These are phyloP conservation scores for Cordyceps militaris DNA, from an alignment of 2,329 filamentous ascomycete species.

Conservation along the genomic window DNA sequence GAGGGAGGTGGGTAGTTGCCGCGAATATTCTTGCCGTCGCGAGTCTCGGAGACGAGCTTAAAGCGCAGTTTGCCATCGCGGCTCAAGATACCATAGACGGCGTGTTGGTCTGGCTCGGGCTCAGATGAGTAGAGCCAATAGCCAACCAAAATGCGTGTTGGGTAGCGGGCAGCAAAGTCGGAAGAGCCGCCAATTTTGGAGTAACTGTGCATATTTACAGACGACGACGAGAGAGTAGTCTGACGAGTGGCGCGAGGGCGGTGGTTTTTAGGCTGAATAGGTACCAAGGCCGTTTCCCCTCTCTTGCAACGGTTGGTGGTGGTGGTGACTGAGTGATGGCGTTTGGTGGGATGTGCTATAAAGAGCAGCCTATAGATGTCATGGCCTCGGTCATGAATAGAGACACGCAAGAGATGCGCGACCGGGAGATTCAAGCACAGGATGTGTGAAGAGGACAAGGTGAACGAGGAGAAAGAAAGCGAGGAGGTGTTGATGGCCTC, in stretches of 20 bases:
- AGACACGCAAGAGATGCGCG: not conserved
- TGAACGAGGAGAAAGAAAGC: not conserved
- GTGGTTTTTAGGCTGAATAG: not conserved
- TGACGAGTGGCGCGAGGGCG: not conserved
- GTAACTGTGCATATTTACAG: conserved; percentile 11
- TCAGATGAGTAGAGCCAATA: conserved; percentile 12
- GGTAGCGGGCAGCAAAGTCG: conserved; percentile 11
- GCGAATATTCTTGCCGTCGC: conserved; percentile 3
- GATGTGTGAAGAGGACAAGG: not conserved
- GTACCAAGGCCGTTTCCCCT: not conserved
- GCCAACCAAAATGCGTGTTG: conserved; percentile 13
- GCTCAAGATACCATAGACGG: conserved; percentile 13
- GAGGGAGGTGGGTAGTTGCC: conserved; percentile 3
- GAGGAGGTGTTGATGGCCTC: conserved; percentile 9
- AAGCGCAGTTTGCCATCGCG: conserved; percentile 12
- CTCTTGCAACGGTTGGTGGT: not conserved
- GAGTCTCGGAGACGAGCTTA: conserved; percentile 11
- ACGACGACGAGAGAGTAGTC: not conserved
- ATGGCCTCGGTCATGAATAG: not conserved
- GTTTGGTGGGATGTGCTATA: conserved; percentile 2
- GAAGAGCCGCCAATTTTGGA: conserved; percentile 10
- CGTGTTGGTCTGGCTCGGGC: conserved; percentile 13
- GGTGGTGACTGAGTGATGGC: not conserved
- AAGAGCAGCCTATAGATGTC: not conserved
- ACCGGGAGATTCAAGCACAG: not conserved